phyloP scores from a whole-genome alignment of 768 basidiomycete species.

The Sutorius australiensis region DNA sequence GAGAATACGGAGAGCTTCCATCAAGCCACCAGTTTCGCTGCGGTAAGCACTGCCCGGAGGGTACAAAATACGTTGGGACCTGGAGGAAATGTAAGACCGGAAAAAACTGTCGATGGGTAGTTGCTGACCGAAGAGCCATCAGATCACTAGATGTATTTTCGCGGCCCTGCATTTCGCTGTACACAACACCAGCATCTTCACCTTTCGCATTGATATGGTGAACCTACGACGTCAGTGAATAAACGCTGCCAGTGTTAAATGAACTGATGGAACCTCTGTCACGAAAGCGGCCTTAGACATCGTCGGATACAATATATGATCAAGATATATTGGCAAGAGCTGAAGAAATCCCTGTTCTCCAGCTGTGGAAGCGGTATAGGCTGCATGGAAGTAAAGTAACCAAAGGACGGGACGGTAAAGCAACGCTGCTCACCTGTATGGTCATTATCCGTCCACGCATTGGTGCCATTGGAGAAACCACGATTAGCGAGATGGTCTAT shows the following conservation, averaged over 20 bases:
- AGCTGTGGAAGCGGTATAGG: slow-evolving; percentile 94
- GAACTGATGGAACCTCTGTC: slow-evolving; percentile 45
- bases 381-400: slow-evolving; percentile 26
- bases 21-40: slow-evolving; percentile 95
- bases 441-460: slow-evolving; percentile 97
- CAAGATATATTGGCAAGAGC: slow-evolving; percentile 83
- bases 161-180: slow-evolving; percentile 94
- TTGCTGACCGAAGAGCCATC: slow-evolving; percentile 75
- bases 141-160: slow-evolving; percentile 91
- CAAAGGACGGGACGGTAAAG: neutral
- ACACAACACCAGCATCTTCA: slow-evolving; percentile 92
- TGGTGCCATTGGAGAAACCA: slow-evolving; percentile 86
- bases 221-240: slow-evolving; percentile 51
- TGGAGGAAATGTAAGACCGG: slow-evolving; percentile 29
- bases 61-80: slow-evolving; percentile 77
- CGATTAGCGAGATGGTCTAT: slow-evolving; percentile 94
- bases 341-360: slow-evolving; percentile 90
- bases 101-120: neutral
- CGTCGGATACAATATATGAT: slow-evolving; percentile 96
- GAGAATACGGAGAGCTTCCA: slow-evolving; percentile 84
- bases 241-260: neutral
- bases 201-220: slow-evolving; percentile 91
- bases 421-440: slow-evolving; percentile 50
- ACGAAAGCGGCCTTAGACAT: slow-evolving; percentile 82
- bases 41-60: slow-evolving; percentile 83